These are phyloP conservation scores for Suillus discolor DNA, from an alignment of 768 basidiomycete genomes.

Conservation along the genomic window DNA sequence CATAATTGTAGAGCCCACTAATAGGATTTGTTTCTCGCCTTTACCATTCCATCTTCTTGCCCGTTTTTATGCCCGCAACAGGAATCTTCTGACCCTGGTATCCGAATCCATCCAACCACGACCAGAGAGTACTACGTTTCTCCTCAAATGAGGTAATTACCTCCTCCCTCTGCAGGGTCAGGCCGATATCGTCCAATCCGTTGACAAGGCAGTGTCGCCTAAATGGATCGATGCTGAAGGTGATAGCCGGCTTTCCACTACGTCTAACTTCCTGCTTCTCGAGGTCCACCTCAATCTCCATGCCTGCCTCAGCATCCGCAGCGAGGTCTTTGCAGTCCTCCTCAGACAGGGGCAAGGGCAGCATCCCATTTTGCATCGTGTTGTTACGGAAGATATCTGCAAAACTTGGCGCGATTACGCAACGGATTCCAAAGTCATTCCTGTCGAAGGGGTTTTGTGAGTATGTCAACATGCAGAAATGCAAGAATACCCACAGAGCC, in stretches of 20 bases:
- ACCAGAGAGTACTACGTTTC: slow-evolving; percentile 77
- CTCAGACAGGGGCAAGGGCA: slow-evolving; percentile 72
- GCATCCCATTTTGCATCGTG: slow-evolving; percentile 93
- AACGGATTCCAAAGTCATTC: slow-evolving; percentile 89
- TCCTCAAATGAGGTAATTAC: slow-evolving; percentile 82
- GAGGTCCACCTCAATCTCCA: slow-evolving; percentile 83
- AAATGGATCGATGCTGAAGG: slow-evolving; percentile 88
- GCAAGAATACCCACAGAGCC: slow-evolving; percentile 63
- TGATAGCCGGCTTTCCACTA: slow-evolving; percentile 65
- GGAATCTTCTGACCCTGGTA: slow-evolving; percentile 82
- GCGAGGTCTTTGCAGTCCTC: slow-evolving; percentile 73
- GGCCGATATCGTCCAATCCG: slow-evolving; percentile 93
- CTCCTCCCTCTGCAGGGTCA: slow-evolving; percentile 82
- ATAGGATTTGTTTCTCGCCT: background rate
- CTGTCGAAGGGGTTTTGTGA: slow-evolving; percentile 33
- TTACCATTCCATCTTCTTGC: slow-evolving; percentile 75
- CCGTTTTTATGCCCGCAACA: slow-evolving; percentile 40
- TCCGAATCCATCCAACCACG: slow-evolving; percentile 97
- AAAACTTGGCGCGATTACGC: slow-evolving; percentile 85
- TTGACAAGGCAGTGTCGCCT: slow-evolving; percentile 92
- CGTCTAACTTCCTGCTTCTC: slow-evolving; percentile 81
- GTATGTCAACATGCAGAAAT: slow-evolving; percentile 4
- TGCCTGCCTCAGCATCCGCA: slow-evolving; percentile 73
- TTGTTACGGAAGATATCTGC: slow-evolving; percentile 92
- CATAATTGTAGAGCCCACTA: background rate